Conservation (phyloP, 176 grass and related monocot genomes). For the Alloteropsis semialata region DNA sequence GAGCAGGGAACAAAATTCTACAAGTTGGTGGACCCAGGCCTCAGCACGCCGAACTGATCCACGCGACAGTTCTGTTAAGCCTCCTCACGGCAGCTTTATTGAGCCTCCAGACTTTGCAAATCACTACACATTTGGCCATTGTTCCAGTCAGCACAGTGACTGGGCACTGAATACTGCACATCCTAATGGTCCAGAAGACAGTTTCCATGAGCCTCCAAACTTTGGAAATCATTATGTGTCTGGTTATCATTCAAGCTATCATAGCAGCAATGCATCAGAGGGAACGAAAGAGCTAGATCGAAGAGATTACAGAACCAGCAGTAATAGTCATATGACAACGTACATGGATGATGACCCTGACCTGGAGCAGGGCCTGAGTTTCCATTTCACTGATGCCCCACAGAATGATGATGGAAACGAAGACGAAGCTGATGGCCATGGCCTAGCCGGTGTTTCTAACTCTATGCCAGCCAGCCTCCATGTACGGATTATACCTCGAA, state of each 20-base stretch:
- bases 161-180: constrained; percentile 2
- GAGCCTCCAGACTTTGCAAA: constrained; percentile 20
- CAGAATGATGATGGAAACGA: constrained; percentile 16
- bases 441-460: constrained; percentile 11
- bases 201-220: constrained; percentile 55
- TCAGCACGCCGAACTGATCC: background rate
- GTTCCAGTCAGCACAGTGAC: constrained; percentile 42
- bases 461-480: constrained; percentile 35
- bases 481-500: constrained; percentile 83
- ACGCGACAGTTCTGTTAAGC: constrained; percentile 36
- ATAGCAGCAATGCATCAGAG: constrained; percentile 23
- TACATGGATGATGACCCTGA: constrained; percentile 59
- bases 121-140: background rate
- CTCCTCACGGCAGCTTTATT: constrained; percentile 13
- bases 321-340: too few species aligned
- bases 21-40: constrained; percentile 54
- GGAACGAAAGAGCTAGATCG: constrained; percentile 34
- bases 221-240: constrained; percentile 22
- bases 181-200: constrained; percentile 26
- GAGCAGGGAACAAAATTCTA: background rate
- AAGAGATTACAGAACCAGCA: constrained; percentile 3
- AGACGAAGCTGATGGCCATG: constrained; percentile 19
- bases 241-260: constrained; percentile 27
- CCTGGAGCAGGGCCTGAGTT: constrained; percentile 40
- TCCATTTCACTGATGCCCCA: constrained; percentile 53